Base-by-base conservation (phyloP, 2,329 filamentous ascomycete genomes). In the Parafenestella ontariensis region DNA sequence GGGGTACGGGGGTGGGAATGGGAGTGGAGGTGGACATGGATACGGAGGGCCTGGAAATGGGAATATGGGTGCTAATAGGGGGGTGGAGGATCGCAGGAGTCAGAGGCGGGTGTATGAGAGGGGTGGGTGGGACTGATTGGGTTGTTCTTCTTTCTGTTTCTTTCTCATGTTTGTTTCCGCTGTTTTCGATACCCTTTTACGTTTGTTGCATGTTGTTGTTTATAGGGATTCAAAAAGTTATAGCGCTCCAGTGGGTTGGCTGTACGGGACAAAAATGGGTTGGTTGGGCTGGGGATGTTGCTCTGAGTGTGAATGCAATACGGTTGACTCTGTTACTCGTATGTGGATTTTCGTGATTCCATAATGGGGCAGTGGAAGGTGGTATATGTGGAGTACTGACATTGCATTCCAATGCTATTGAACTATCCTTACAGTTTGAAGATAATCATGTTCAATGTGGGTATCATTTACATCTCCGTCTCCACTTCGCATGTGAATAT, bases 41-140 rank as follows among this genome's bases (percentile, higher is more conserved):
- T 8, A 11, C 15, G 28, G 28, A 11, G 28, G 9, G n/a, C 24
- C 9, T n/a, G 31, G 31, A 34, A n/a, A 34, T 13, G 31, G 13
- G 17, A 3, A 34, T 36, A 15, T 33, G 42, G 24, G 2, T 43
- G 24, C 23, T 34, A n/a, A n/a, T n/a, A 21, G 46, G 6, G 43
- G 18, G 23, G 24, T 39, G 3, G 33, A 42, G 10, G 29, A 46
- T 10, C 42, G 49, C 13, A 58, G 52, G 37, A 46, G 39, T 50
- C 39, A 50, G 23, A 58, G 55, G 37, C 17, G 49, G 13, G 18
- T 54, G 37, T 51, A 54, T 41, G 61, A 59, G 28, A 56, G 56
- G 45, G 47, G 50, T 39, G 51, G 49, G 23, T 52, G 51, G 53
- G 39, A 52, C 33, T 46, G 34, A 36, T n/a, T 5, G 31, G 31